Evolutionary conservation across 305 asterid genomes (phyloP).

Genomic region (Solanum aculeatissimum): DNA sequence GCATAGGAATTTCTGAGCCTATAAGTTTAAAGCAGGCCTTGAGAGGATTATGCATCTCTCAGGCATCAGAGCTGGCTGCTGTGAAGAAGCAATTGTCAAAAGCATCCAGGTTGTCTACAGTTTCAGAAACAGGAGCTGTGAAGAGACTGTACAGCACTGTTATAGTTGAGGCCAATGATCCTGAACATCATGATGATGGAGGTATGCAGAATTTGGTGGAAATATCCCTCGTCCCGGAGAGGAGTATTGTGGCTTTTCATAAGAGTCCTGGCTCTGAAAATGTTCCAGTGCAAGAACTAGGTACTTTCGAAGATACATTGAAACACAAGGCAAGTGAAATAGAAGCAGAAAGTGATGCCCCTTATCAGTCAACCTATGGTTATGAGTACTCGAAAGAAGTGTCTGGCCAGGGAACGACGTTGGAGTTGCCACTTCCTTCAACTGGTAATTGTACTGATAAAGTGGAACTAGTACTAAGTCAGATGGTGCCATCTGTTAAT

Average conservation of each 20-base stretch:
- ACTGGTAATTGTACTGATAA: not conserved
- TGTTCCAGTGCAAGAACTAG: constrained; percentile 8
- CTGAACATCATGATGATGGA: constrained; percentile 19
- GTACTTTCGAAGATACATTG: not conserved
- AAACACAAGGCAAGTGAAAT: not conserved
- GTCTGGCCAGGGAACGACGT: constrained; percentile 6
- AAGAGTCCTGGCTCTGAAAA: constrained; percentile 14
- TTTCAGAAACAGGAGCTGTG: constrained; percentile 31
- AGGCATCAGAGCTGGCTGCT: constrained; percentile 92
- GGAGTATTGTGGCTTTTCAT: constrained; percentile 17
- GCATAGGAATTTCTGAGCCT: constrained; percentile 68
- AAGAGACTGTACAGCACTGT: constrained; percentile 25
- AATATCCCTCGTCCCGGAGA: constrained; percentile 51
- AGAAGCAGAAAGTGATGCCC: not conserved
- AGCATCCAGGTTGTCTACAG: constrained; percentile 34
- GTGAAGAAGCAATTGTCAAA: constrained; percentile 55
- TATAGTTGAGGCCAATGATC: constrained; percentile 12
- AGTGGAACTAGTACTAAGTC: not conserved
- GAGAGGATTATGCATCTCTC: constrained; percentile 89
- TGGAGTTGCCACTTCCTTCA: constrained; percentile 10
- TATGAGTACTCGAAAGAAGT: constrained; percentile 10
- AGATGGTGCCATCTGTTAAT: not conserved
- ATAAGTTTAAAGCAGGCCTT: constrained; percentile 85
- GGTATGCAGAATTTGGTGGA: constrained; percentile 42
- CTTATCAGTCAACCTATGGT: not conserved